Evolutionary conservation across 139 green algal species (phyloP).

Genomic region (Tetraselmis striata): DNA sequence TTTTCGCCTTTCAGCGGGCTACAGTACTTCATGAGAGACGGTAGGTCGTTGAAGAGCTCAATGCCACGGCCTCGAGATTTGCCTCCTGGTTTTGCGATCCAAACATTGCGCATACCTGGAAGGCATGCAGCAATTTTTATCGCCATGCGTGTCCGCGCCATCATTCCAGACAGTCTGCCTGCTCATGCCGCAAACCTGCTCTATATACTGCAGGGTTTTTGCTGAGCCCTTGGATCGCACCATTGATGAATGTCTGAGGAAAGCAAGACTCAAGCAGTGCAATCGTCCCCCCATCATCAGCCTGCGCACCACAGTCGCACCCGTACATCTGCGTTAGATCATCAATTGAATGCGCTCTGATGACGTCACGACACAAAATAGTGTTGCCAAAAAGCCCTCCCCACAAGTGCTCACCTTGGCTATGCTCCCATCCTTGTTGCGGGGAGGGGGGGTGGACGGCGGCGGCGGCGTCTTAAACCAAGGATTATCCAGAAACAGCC

Average conservation of each 20-base stretch:
- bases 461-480: background rate
- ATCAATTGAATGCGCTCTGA: too few species aligned
- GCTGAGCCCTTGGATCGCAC: too few species aligned
- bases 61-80: conserved; percentile 20
- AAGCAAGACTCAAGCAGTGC: background rate
- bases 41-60: conserved; percentile 8
- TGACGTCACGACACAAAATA: too few species aligned
- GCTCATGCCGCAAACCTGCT: too few species aligned
- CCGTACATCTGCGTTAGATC: too few species aligned
- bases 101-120: conserved; percentile 5
- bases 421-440: background rate
- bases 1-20: conserved; percentile 1
- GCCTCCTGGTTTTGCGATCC: conserved; percentile 22
- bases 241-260: background rate
- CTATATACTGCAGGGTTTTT: too few species aligned
- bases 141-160: too few species aligned
- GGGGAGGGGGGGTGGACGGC: background rate
- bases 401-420: background rate
- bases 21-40: background rate
- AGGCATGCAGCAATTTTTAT: too few species aligned
- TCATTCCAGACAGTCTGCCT: too few species aligned
- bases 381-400: too few species aligned
- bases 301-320: too few species aligned
- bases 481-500: background rate
- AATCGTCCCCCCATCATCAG: background rate